A percentile compares a stretch with the other conserved stretches of the same genome.
These are phyloP conservation scores for Piromyces finnis DNA, from an alignment of 192 early-diverging fungal species.

Conservation along the genomic window DNA sequence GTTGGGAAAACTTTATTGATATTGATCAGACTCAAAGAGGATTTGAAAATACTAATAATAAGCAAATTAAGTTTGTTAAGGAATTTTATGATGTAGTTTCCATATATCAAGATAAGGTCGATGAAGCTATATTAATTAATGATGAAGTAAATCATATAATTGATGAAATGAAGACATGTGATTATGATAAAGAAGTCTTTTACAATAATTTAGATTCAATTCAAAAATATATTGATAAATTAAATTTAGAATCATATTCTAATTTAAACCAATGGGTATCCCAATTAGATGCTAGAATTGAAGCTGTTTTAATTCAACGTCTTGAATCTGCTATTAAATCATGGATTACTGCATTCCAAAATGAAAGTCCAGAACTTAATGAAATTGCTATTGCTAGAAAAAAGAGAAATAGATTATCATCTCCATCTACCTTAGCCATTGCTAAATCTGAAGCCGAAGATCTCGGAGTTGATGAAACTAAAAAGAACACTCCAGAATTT, in stretches of 20 bases:
- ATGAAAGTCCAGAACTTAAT: neutral
- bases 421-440: neutral
- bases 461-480: neutral
- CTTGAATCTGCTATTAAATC: constrained; percentile 57
- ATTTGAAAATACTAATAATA: constrained; percentile 35
- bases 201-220: constrained; percentile 53
- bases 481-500: constrained; percentile 35
- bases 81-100: constrained; percentile 81
- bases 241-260: constrained; percentile 86
- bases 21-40: constrained; percentile 26
- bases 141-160: constrained; percentile 64
- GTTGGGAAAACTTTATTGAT: constrained; percentile 7
- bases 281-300: constrained; percentile 61
- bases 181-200: constrained; percentile 53
- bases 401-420: neutral
- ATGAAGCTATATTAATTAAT: constrained; percentile 56
- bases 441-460: neutral
- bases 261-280: constrained; percentile 84
- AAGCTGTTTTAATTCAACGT: constrained; percentile 50
- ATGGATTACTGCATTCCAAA: constrained; percentile 39
- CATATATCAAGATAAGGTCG: constrained; percentile 91
- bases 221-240: constrained; percentile 76
- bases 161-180: constrained; percentile 67
- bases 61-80: constrained; percentile 81
- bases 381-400: neutral